Evolutionary conservation across 805 yeast species (phyloP), one percentile per base, ranked within the genome.

Genomic region (Candida hispaniensis): DNA sequence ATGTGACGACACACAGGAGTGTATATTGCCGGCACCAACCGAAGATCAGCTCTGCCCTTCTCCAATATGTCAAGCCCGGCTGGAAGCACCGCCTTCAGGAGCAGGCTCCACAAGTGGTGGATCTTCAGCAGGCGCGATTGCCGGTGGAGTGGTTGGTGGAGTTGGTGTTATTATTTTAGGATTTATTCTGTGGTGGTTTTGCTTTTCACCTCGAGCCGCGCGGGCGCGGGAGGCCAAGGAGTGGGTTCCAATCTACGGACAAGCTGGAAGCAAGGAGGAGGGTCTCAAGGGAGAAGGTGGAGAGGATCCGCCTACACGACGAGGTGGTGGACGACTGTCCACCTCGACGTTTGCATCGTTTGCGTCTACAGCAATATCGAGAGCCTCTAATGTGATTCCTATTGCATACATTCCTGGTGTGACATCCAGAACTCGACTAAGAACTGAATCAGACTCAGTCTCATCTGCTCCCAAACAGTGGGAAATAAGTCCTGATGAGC

Each of bases 361-460:
- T 43, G 50, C 45, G 50, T 50, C 39, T 47, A 52, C 42, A 51
- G 51, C 76, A 9, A 64, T 76, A 30, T 76, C 91, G 7, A 73
- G 78, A 47, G 93, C 93, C 4, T 79, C 93, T 9, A 85, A 86
- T 55, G 75, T 86, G 44, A 68, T 86, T 42, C 94, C 94, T 12
- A 78, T 88, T 39, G 94, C 94, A 2, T 86, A 85, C 52, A 81
- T 86, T 41, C 97, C 96, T 0, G 96, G 96, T 21, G 95, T 85
- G 27, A 80, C 51, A 18, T 42, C 47, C 22, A 43, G 39, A 11
- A 47, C 27, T 9, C 17, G 13, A 9, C 41, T 34, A 46, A 41
- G 36, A 41, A 42, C 29, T 39, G 47, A 26, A 25, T 50, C 39
- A 44, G 49, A 55, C 13, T 45, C 51, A 11, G 33, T 46, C 34